Evolutionary conservation across 225 moss, liverwort and hornwort species (phyloP), one percentile per base, ranked within the genome.

Genomic region (Straminergon stramineum): DNA sequence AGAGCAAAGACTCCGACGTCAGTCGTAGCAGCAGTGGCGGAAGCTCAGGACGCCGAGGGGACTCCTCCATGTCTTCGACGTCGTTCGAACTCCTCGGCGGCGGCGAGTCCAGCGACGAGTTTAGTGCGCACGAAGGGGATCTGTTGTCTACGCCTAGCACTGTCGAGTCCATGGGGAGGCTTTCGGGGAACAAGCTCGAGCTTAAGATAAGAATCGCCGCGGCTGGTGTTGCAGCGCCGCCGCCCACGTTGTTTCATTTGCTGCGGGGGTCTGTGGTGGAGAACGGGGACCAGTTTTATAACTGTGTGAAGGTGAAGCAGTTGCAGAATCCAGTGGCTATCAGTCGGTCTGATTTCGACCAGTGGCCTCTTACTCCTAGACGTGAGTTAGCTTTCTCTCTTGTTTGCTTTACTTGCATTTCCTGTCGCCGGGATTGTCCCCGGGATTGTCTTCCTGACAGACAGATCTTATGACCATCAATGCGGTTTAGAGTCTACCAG

Each of bases 91-190:
- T 82, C 45, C 45, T 93, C 39, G 90, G 90, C 28, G 90, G 90
- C 28, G 89, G 86, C 51, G 93, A 94, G 55, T 93, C 92, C 7
- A 91, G 93, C 63, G 93, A 94, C 82, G 93, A 94, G n/a, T 93
- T 90, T 61, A 90, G 90, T 81, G 88, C 89, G 43, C 88, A 88
- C 35, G 93, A 94, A 32, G 86, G 86, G 73, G 91, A 92, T 61
- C 89, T 79, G 15, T 10, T 84, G 78, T 93, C 93, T 66, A 92
- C 89, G 60, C 94, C 94, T 56, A 89, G 92, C 60, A 93, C 90
- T 13, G 90, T 83, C 37, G 93, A 92, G 41, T 90, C 90, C 66
- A 53, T 91, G 34, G 93, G 89, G 79, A 83, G 55, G 15, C 55
- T 84, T 51, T 26, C 67, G 20, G 78, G 52, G 23, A 68, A 52